A percentile compares a stretch with the other conserved stretches of the same genome.
Evolutionary conservation across 768 basidiomycete genomes (phyloP).

Genomic region (Clathrus columnatus): DNA sequence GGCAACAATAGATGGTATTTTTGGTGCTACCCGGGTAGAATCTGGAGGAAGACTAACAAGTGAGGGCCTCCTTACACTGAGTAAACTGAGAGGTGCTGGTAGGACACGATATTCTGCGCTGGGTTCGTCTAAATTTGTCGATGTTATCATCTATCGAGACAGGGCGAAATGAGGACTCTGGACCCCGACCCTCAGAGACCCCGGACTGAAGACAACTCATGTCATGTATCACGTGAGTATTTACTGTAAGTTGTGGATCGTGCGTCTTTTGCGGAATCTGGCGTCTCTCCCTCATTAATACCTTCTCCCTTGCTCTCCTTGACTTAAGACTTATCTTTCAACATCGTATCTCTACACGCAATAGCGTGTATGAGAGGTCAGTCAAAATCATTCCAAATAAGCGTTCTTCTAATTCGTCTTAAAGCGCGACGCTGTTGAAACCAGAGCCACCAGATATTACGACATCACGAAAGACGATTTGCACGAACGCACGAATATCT

Average conservation of each 20-base stretch:
- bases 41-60: background rate
- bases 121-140: background rate
- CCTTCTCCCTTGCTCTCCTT: background rate
- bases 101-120: background rate
- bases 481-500: background rate
- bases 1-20: background rate
- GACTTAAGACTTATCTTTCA: no score
- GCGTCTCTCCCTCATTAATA: background rate
- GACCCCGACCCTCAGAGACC: no score
- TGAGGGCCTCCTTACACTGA: conserved; percentile 10
- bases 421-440: background rate
- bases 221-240: no score
- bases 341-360: no score
- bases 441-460: background rate
- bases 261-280: background rate
- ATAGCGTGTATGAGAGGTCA: background rate
- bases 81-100: conserved; percentile 7
- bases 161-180: no score
- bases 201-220: background rate
- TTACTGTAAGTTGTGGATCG: background rate
- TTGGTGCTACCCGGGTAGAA: background rate
- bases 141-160: no score
- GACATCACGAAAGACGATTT: background rate
- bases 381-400: background rate
- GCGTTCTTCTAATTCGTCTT: background rate